Evolutionary conservation across 129 eudicot species (phyloP), one percentile per base, ranked within the genome.

Genomic region (Kitagawia praeruptora): DNA sequence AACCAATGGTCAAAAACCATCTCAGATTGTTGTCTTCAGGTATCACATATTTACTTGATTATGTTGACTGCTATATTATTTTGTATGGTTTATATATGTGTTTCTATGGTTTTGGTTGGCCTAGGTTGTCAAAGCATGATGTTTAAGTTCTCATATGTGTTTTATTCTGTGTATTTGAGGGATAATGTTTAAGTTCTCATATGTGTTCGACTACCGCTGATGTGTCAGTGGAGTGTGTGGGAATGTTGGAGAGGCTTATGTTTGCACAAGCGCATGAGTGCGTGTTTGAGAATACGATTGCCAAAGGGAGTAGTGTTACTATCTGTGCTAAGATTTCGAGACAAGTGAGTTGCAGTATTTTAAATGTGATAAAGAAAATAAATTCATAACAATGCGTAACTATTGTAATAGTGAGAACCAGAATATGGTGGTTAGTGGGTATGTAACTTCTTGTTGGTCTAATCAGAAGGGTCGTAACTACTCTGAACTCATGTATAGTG

Each of bases 231-330:
- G n/a, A n/a, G n/a, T n/a, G 98, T 85, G 93, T 82, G 14, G 98
- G 98, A 84, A 95, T 95, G 98, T 77, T 95, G 86, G 98, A 95
- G 84, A 86, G 98, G 83, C 87, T 95, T 83, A 95, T 92, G 98
- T 78, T 95, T 48, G 98, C 98, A n/a, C 98, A 95, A 75, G 98
- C 98, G 0, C 98, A 95, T 84, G 98, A 95, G 70, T 92, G 97
- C 78, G 97, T 90, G 34, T 95, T 92, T 74, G 98, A 95, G 89
- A 92, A 92, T 80, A 90, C 91, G 0, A 95, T 95, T 82, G 97
- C 98, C 3, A 92, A 92, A 79, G 97, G 97, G 38, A 95, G 96
- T 67, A 95, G 91, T 15, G 88, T 93, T 63, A 96, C 96, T 38
- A 96, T 90, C 63, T 95, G 97, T 66, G 85, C 98, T 12, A 95